A percentile compares a stretch with the other conserved stretches of the same genome.
These are phyloP conservation scores for Tylopilus felleus DNA, from an alignment of 768 basidiomycete species.

Conservation along the genomic window DNA sequence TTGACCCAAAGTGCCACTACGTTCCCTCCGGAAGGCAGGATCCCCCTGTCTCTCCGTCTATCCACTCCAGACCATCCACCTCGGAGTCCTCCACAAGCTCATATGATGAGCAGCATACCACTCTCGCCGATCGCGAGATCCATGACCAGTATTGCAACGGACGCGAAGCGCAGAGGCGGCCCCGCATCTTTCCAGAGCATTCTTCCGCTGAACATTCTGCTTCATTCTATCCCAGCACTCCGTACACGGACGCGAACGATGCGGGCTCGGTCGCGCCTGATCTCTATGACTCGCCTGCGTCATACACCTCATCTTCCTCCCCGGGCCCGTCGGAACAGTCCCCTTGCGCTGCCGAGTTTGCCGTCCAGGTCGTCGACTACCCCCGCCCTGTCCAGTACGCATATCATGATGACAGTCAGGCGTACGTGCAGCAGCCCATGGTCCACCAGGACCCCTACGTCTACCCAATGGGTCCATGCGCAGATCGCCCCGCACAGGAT, in stretches of 20 bases:
- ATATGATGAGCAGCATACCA: conserved; percentile 9
- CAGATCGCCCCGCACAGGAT: conserved; percentile 13
- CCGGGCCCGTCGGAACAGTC: conserved; percentile 26
- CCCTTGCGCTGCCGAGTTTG: conserved; percentile 11
- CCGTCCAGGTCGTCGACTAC: conserved; percentile 3
- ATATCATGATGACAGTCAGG: background rate
- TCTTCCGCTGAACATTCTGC: conserved; percentile 3
- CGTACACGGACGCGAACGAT: conserved; percentile 16
- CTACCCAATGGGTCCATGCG: conserved; percentile 5
- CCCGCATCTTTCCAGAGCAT: conserved; percentile 12
- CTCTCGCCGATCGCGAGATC: conserved; percentile 8
- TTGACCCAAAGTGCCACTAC: conserved; percentile 13
- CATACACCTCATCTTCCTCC: conserved; percentile 23
- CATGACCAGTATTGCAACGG: conserved; percentile 5
- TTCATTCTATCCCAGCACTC: conserved; percentile 8
- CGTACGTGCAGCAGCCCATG: conserved; percentile 3
- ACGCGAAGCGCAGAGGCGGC: conserved; percentile 16
- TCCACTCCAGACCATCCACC: conserved; percentile 8
- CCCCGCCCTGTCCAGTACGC: background rate
- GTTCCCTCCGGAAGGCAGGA: conserved; percentile 28
- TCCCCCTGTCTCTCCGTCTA: conserved; percentile 2
- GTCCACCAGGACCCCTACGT: conserved; percentile 15
- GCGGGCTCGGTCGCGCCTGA: conserved; percentile 12
- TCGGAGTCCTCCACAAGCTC: conserved; percentile 8
- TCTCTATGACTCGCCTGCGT: conserved; percentile 20